These are phyloP conservation scores for Bolboschoenoplectus hybrid DNA, from an alignment of 202 grass and related monocot species.

Conservation along the genomic window DNA sequence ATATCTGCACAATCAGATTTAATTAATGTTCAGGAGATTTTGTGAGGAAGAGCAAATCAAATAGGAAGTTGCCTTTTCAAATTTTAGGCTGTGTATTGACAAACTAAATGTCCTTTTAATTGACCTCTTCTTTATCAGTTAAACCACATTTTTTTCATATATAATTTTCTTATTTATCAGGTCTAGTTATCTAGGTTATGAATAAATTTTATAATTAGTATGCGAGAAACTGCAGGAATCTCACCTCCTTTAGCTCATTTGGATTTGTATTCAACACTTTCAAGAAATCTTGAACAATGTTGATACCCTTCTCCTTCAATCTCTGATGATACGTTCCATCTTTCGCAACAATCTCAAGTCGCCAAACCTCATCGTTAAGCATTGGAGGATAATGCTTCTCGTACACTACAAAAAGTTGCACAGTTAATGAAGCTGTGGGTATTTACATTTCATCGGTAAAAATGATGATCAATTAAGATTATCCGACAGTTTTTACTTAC, in stretches of 20 bases:
- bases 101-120: slow-evolving; percentile 25
- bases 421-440: neutral
- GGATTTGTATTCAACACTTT: neutral
- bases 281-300: slow-evolving; percentile 58
- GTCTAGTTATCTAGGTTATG: neutral
- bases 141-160: neutral
- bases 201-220: neutral
- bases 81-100: neutral
- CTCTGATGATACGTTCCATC: slow-evolving; percentile 49
- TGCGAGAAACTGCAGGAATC: neutral
- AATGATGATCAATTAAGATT: neutral
- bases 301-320: slow-evolving; percentile 49
- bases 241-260: slow-evolving; percentile 25
- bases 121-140: slow-evolving; percentile 55
- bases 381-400: slow-evolving; percentile 63
- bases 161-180: neutral
- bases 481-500: slow-evolving; percentile 48
- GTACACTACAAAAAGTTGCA: slow-evolving; percentile 45
- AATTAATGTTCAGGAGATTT: neutral
- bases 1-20: slow-evolving; percentile 29
- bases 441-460: neutral
- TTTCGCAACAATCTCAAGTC: slow-evolving; percentile 55
- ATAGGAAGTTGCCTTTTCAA: too few species aligned
- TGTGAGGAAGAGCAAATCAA: too few species aligned
- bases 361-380: slow-evolving; percentile 62